phyloP scores from a whole-genome alignment of 129 eudicot genomes.

The Erigeron canadensis region DNA sequence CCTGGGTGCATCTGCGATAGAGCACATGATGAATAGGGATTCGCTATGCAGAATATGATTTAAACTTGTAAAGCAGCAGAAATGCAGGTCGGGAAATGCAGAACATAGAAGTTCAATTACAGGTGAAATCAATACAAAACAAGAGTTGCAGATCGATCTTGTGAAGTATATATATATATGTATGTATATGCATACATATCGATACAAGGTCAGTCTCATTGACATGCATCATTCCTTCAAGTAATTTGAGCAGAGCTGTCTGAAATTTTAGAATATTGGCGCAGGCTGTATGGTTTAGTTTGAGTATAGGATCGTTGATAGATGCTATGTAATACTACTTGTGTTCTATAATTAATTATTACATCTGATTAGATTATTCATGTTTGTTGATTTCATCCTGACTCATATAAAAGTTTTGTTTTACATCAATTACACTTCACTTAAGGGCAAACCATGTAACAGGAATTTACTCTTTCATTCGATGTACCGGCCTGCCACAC shows the following conservation, averaged over 20 bases:
- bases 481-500: no score
- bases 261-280: slow-evolving; percentile 12
- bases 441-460: no score
- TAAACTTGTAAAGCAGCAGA: background rate
- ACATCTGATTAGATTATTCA: background rate
- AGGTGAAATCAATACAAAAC: background rate
- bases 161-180: no score
- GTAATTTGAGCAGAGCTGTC: slow-evolving; percentile 14
- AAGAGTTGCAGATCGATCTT: slow-evolving; percentile 23
- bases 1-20: slow-evolving; percentile 87
- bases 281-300: background rate
- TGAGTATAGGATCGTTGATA: background rate
- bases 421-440: no score
- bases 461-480: no score
- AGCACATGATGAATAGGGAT: slow-evolving; percentile 36
- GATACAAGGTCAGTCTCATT: slow-evolving; percentile 1
- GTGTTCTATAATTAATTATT: slow-evolving; percentile 7
- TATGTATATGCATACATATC: no score
- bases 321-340: background rate
- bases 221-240: background rate
- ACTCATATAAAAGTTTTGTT: background rate
- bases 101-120: background rate
- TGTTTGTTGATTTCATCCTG: background rate
- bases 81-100: slow-evolving; percentile 3
- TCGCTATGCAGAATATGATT: slow-evolving; percentile 4